These are phyloP conservation scores for Chlorella sorokiniana DNA, from an alignment of 139 green algal species.

Conservation along the genomic window DNA sequence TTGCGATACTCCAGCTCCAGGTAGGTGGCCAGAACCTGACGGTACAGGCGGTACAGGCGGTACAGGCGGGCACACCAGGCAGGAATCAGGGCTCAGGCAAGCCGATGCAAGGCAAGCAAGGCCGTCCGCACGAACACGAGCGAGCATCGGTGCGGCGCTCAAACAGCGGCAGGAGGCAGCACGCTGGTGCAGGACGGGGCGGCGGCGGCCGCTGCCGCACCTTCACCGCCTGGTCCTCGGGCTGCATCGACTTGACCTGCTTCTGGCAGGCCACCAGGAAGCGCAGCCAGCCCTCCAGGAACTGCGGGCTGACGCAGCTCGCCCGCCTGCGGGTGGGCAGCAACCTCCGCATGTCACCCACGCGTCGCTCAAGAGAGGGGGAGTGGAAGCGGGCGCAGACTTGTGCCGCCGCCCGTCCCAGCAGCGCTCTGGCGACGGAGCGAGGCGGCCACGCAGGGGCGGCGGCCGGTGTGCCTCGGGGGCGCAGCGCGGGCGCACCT, in stretches of 20 bases:
- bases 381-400: not conserved
- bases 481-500: not conserved
- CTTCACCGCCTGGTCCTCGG: constrained; percentile 25
- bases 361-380: not conserved
- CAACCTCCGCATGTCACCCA: too few relatives aligned
- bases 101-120: too few relatives aligned
- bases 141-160: too few relatives aligned
- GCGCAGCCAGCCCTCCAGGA: constrained; percentile 6
- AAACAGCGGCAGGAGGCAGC: too few relatives aligned
- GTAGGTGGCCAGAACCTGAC: constrained; percentile 4
- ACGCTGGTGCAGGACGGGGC: too few relatives aligned
- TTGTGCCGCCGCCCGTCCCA: too few relatives aligned
- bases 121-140: too few relatives aligned
- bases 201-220: too few relatives aligned
- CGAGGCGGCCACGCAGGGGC: too few relatives aligned
- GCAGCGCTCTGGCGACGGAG: too few relatives aligned
- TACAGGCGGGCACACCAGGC: not conserved
- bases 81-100: not conserved
- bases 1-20: not conserved
- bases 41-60: not conserved
- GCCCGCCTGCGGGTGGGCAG: too few relatives aligned
- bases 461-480: not conserved
- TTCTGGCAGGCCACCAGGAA: constrained; percentile 16
- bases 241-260: constrained; percentile 14
- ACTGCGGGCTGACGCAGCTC: not conserved